These are phyloP conservation scores for Phytophthora pini DNA, from an alignment of 352 stramenopile species.

Conservation along the genomic window DNA sequence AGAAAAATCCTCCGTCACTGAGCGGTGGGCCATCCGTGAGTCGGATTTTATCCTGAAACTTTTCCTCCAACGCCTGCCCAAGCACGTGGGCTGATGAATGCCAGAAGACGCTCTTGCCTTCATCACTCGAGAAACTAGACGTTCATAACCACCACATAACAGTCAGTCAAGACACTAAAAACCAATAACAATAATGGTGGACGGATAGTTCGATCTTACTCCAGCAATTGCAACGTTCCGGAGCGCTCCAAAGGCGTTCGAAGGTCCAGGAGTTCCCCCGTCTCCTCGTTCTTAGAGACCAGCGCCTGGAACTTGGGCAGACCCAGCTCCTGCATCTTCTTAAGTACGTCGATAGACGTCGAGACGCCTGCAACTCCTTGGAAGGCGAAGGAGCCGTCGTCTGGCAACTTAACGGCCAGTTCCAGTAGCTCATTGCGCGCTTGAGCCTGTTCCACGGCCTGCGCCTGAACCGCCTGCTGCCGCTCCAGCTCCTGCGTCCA, in stretches of 20 bases:
- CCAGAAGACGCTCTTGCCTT: slow-evolving; percentile 94
- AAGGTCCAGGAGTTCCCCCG: slow-evolving; percentile 59
- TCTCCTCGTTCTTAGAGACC: slow-evolving; percentile 49
- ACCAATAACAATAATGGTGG: too few species aligned
- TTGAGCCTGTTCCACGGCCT: slow-evolving; percentile 10
- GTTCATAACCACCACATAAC: not conserved
- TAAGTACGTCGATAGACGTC: slow-evolving; percentile 70
- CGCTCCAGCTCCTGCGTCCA: slow-evolving; percentile 66
- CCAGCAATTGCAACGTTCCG: slow-evolving; percentile 61
- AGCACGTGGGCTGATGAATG: slow-evolving; percentile 99
- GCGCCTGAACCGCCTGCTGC: slow-evolving; percentile 39
- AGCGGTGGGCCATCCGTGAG: slow-evolving; percentile 95
- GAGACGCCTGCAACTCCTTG: slow-evolving; percentile 46
- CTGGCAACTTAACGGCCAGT: slow-evolving; percentile 46
- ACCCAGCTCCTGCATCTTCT: slow-evolving; percentile 55
- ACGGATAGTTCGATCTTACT: slow-evolving; percentile 40
- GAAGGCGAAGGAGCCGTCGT: slow-evolving; percentile 46
- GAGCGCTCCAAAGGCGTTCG: slow-evolving; percentile 52
- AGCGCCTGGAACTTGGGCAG: slow-evolving; percentile 71
- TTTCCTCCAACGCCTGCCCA: slow-evolving; percentile 97
- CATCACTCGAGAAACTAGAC: slow-evolving; percentile 66
- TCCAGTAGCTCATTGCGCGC: slow-evolving; percentile 45
- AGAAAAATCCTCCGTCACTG: slow-evolving; percentile 98
- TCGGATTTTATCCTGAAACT: slow-evolving; percentile 97
- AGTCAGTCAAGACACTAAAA: slow-evolving; percentile 2